Evolutionary conservation across 768 basidiomycete species (phyloP).

Genomic region (Neoboletus brunneissimus): DNA sequence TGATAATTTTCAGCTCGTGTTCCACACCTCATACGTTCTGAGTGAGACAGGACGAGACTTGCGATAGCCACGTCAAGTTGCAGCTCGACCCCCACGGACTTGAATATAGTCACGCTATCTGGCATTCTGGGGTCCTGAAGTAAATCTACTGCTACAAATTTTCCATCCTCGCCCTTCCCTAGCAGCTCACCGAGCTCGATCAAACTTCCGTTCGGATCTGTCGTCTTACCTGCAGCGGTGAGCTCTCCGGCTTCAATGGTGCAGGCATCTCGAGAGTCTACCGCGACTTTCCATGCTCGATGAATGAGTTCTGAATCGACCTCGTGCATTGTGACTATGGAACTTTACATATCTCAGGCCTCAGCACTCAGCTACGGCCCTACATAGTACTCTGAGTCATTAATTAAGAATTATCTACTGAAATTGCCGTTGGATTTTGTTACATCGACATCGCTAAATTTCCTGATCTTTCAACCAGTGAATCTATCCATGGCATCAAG

Average conservation of each 20-base stretch:
- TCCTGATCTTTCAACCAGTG: neutral
- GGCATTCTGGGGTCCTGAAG: conserved; percentile 14
- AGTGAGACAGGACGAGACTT: conserved; percentile 59
- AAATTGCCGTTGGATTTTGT: neutral
- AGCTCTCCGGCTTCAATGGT: conserved; percentile 80
- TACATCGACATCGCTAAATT: neutral
- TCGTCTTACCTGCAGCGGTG: conserved; percentile 46
- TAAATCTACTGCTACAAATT: conserved; percentile 9
- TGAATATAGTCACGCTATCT: conserved; percentile 74
- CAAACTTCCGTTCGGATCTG: conserved; percentile 38
- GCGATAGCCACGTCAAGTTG: conserved; percentile 89
- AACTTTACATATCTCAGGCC: no score
- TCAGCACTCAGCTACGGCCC: no score
- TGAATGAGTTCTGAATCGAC: conserved; percentile 56
- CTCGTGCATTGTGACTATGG: conserved; percentile 63
- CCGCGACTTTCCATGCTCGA: conserved; percentile 57
- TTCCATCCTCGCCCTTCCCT: conserved; percentile 4
- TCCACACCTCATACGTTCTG: conserved; percentile 54
- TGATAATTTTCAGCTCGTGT: conserved; percentile 20
- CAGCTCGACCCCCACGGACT: conserved; percentile 83
- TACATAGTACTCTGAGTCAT: no score
- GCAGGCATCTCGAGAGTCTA: conserved; percentile 75
- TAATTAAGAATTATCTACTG: neutral
- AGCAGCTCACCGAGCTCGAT: conserved; percentile 72
- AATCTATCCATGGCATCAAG: neutral